Evolutionary conservation across 176 grass and related monocot species (phyloP).

Genomic region (Musa troglodytarum): DNA sequence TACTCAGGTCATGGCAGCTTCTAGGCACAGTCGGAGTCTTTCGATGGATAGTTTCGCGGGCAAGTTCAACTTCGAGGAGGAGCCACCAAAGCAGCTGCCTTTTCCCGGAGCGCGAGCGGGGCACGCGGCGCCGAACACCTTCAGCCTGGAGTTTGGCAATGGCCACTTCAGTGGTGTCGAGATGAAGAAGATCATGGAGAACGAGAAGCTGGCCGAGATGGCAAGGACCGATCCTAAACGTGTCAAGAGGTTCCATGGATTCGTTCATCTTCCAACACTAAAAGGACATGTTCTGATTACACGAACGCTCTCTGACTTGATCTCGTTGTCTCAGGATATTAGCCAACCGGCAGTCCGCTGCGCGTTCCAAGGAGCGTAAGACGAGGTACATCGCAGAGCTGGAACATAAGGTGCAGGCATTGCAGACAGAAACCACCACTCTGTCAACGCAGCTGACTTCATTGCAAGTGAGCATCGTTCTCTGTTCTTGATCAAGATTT

Average conservation of each 20-base stretch:
- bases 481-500: background rate
- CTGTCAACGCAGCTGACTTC: constrained; percentile 81
- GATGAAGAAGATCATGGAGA: constrained; percentile 90
- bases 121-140: background rate
- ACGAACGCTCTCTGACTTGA: background rate
- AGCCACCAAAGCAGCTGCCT: constrained; percentile 6
- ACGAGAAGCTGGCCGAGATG: constrained; percentile 95
- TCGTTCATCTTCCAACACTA: background rate
- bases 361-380: constrained; percentile 89
- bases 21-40: constrained; percentile 49
- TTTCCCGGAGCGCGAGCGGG: constrained; percentile 7
- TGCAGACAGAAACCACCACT: constrained; percentile 79
- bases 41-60: constrained; percentile 84
- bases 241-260: constrained; percentile 57
- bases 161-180: constrained; percentile 64
- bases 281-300: background rate
- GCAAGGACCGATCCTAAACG: constrained; percentile 82
- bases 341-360: constrained; percentile 87
- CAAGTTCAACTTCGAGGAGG: constrained; percentile 49
- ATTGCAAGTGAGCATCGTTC: constrained; percentile 35
- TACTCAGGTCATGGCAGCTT: background rate
- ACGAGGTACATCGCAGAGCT: constrained; percentile 85
- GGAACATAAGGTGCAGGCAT: constrained; percentile 90
- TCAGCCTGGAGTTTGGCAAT: constrained; percentile 71
- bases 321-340: constrained; percentile 50